These are phyloP conservation scores for Saccharomyces kudriavzevii DNA, from an alignment of 805 yeast genomes.

Conservation along the genomic window DNA sequence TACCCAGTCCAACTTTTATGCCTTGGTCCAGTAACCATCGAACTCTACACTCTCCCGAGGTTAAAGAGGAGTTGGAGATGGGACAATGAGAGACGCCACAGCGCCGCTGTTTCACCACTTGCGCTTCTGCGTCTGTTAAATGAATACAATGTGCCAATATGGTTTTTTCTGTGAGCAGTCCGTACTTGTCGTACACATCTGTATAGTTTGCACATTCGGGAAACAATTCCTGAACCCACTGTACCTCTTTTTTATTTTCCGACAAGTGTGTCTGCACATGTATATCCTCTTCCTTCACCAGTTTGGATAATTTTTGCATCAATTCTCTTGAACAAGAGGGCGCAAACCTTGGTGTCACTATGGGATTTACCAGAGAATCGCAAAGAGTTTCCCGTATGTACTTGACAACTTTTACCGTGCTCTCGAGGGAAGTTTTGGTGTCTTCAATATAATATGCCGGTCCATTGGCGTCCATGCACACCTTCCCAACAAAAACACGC, in stretches of 20 bases:
- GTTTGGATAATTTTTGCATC: conserved; percentile 53
- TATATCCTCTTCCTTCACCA: conserved; percentile 40
- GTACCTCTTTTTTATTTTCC: conserved; percentile 70
- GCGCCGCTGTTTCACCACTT: conserved; percentile 42
- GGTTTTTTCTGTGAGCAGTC: conserved; percentile 55
- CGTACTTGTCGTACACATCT: conserved; percentile 62
- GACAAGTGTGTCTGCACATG: conserved; percentile 89
- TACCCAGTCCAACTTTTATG: conserved; percentile 73
- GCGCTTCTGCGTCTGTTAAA: conserved; percentile 54
- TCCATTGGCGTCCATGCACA: conserved; percentile 83
- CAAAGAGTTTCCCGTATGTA: conserved; percentile 49
- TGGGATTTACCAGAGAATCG: conserved; percentile 53
- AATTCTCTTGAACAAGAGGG: conserved; percentile 69
- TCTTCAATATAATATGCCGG: conserved; percentile 65
- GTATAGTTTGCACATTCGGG: conserved; percentile 67
- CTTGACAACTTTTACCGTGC: conserved; percentile 49
- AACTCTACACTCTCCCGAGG: conserved; percentile 86
- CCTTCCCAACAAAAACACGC: conserved; percentile 85
- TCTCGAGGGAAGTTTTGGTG: conserved; percentile 42
- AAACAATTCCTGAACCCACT: conserved; percentile 62
- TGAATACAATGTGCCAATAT: conserved; percentile 88
- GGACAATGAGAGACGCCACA: conserved; percentile 92
- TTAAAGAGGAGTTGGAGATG: conserved; percentile 74
- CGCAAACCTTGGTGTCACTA: conserved; percentile 89
- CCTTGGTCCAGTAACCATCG: conserved; percentile 55